Conservation (phyloP, 176 grass and related monocot species). For the Paspalum vaginatum region DNA sequence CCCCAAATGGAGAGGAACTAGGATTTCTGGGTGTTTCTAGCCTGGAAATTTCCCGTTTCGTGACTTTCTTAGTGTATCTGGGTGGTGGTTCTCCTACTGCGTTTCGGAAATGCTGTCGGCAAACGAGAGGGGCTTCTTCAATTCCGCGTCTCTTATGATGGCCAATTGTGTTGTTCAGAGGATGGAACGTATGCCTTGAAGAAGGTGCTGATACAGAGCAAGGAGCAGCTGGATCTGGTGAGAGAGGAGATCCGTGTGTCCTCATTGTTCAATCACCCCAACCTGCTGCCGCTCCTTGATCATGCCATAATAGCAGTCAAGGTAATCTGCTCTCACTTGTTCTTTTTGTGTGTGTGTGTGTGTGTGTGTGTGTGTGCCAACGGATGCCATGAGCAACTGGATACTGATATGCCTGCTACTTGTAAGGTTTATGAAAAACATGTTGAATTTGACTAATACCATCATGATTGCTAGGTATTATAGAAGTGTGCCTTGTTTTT, state of each 20-base stretch:
- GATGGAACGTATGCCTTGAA: conserved; percentile 91
- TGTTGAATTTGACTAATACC: background rate
- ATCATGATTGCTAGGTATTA: conserved; percentile 1
- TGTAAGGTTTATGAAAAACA: conserved; percentile 18
- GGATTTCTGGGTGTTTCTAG: background rate
- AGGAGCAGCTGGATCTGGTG: conserved; percentile 91
- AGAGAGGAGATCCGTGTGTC: conserved; percentile 89
- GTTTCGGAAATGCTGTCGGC: background rate
- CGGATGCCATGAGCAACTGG: background rate
- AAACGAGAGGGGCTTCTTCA: background rate
- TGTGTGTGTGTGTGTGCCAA: background rate
- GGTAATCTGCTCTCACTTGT: conserved; percentile 40
- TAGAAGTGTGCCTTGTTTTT: background rate
- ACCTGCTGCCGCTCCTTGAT: conserved; percentile 89
- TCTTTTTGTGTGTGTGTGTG: background rate
- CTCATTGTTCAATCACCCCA: conserved; percentile 78
- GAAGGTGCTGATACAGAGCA: conserved; percentile 91
- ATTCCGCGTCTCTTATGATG: background rate
- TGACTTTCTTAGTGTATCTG: background rate
- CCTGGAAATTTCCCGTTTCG: background rate
- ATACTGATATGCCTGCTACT: background rate
- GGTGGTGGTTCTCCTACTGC: background rate
- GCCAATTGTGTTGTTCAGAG: conserved; percentile 44
- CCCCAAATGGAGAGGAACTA: background rate
- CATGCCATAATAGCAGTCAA: conserved; percentile 81